phyloP scores from a whole-genome alignment of 208 protist genomes.

The Crithidia fasciculata region DNA sequence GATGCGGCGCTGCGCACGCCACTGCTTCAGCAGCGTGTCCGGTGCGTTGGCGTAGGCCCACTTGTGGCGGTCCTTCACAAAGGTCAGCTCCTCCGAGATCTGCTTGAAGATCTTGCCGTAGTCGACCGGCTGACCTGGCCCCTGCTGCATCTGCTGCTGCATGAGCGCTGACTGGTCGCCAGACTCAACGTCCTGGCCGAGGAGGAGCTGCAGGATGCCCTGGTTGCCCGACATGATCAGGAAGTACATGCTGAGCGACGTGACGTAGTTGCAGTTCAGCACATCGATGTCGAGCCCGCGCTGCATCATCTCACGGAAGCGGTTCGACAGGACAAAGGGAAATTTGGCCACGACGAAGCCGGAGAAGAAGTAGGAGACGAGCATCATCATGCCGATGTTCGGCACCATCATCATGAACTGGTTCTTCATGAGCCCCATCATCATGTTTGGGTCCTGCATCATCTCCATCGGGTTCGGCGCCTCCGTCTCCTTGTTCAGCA shows the following conservation, averaged over 20 bases:
- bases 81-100: slow-evolving; percentile 74
- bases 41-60: slow-evolving; percentile 76
- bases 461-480: slow-evolving; percentile 89
- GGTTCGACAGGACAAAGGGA: slow-evolving; percentile 94
- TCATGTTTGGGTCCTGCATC: slow-evolving; percentile 92
- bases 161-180: slow-evolving; percentile 49
- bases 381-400: slow-evolving; percentile 96
- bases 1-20: slow-evolving; percentile 41
- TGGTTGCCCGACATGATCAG: slow-evolving; percentile 95
- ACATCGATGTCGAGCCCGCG: slow-evolving; percentile 94
- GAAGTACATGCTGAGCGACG: slow-evolving; percentile 96
- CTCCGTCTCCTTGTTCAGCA: slow-evolving; percentile 73
- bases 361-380: slow-evolving; percentile 96
- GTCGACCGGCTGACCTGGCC: slow-evolving; percentile 67
- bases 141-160: slow-evolving; percentile 62
- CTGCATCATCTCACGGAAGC: slow-evolving; percentile 96
- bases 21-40: slow-evolving; percentile 64
- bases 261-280: slow-evolving; percentile 96
- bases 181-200: slow-evolving; percentile 77
- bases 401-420: slow-evolving; percentile 94
- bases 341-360: slow-evolving; percentile 97
- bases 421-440: slow-evolving; percentile 96
- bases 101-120: slow-evolving; percentile 85
- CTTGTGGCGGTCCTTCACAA: slow-evolving; percentile 70
- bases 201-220: slow-evolving; percentile 92